Percentiles rank a stretch among this genome's conserved stretches.
Evolutionary conservation across 495 filamentous ascomycete species (phyloP).

Genomic region (Filosporella fistucella): DNA sequence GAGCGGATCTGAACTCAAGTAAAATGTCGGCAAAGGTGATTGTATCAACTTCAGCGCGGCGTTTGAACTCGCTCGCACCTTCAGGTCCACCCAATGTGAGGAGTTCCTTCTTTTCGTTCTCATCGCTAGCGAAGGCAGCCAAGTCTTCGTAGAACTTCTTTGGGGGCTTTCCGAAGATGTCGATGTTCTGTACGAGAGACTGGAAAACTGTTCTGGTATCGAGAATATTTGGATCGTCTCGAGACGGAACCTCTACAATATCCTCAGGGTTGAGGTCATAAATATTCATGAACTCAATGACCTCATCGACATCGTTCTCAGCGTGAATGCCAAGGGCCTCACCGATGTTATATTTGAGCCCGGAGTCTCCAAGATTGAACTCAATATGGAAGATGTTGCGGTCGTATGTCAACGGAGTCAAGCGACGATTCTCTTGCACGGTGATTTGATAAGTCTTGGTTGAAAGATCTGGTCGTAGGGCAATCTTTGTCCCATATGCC

Average conservation of each 20-base stretch:
- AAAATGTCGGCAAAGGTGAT: slow-evolving; percentile 89
- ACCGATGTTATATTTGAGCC: slow-evolving; percentile 92
- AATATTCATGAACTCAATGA: slow-evolving; percentile 79
- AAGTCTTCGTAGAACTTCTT: slow-evolving; percentile 96
- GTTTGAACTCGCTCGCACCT: slow-evolving; percentile 91
- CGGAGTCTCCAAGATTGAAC: slow-evolving; percentile 87
- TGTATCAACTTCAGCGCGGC: slow-evolving; percentile 87
- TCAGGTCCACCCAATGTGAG: slow-evolving; percentile 73
- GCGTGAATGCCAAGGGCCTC: slow-evolving; percentile 97
- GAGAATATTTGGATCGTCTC: slow-evolving; percentile 68
- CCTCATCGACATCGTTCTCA: slow-evolving; percentile 78
- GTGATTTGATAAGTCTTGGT: slow-evolving; percentile 82
- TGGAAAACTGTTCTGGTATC: slow-evolving; percentile 95
- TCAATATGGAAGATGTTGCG: slow-evolving; percentile 99
- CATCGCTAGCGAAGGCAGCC: slow-evolving; percentile 78
- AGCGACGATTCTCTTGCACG: slow-evolving; percentile 90
- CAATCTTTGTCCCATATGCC: slow-evolving; percentile 69
- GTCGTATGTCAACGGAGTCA: slow-evolving; percentile 86
- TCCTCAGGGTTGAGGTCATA: slow-evolving; percentile 81
- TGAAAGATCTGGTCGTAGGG: slow-evolving; percentile 77
- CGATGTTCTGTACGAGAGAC: slow-evolving; percentile 85
- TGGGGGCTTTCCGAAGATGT: slow-evolving; percentile 93
- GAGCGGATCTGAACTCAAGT: slow-evolving; percentile 82
- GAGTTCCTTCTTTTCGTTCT: slow-evolving; percentile 76
- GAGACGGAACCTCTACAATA: slow-evolving; percentile 84